These are phyloP conservation scores for Annona squamosa DNA, from an alignment of 164 flowering plant species.

Conservation along the genomic window DNA sequence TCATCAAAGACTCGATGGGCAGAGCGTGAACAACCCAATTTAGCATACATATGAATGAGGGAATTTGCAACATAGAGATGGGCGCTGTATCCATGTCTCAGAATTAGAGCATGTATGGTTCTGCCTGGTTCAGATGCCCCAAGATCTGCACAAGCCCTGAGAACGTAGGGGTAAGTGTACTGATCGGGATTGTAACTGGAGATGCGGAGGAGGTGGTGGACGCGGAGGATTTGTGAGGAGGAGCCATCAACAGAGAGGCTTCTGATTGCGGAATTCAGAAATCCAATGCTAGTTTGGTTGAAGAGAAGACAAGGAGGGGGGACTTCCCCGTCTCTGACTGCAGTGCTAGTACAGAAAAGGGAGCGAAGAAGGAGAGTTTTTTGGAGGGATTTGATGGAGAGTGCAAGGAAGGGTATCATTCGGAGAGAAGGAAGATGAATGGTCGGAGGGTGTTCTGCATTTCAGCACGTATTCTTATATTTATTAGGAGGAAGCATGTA, in stretches of 20 bases:
- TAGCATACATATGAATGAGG: constrained; percentile 13
- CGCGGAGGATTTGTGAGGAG: constrained; percentile 6
- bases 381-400: no score
- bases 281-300: background rate
- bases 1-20: constrained; percentile 12
- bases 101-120: constrained; percentile 9
- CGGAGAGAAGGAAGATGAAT: no score
- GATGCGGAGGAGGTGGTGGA: constrained; percentile 11
- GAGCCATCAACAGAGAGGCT: background rate
- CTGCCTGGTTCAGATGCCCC: constrained; percentile 3
- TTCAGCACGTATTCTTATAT: no score
- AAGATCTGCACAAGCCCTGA: constrained; percentile 14
- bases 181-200: constrained; percentile 7
- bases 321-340: no score
- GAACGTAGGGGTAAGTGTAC: constrained; percentile 14
- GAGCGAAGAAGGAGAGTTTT: no score
- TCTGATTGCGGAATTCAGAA: constrained; percentile 6
- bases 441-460: no score
- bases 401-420: no score
- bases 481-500: no score
- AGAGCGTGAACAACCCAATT: constrained; percentile 7
- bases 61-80: constrained; percentile 8
- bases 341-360: no score
- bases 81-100: constrained; percentile 6
- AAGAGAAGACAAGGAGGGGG: no score